phyloP scores from a whole-genome alignment of 805 yeast species.

The Yarrowia sp. region DNA sequence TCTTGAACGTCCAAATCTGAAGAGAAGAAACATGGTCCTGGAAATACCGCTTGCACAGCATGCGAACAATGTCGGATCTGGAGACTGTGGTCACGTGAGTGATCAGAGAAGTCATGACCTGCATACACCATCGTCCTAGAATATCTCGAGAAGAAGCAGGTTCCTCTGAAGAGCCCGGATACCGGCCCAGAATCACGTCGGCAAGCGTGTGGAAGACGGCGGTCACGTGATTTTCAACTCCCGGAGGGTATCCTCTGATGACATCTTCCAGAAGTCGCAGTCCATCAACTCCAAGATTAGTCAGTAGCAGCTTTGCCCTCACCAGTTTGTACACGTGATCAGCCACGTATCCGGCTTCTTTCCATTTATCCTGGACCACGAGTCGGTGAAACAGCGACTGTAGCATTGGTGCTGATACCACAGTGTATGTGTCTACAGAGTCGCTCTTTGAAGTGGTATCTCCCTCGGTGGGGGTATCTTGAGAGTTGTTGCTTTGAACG shows the following conservation, averaged over 20 bases:
- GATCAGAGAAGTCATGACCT: slow-evolving; percentile 25
- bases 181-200: slow-evolving; percentile 9
- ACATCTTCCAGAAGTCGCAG: slow-evolving; percentile 20
- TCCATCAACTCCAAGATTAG: slow-evolving; percentile 27
- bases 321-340: slow-evolving; percentile 33
- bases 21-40: slow-evolving; percentile 6
- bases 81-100: slow-evolving; percentile 12
- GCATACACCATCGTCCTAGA: slow-evolving; percentile 11
- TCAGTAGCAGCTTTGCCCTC: slow-evolving; percentile 19
- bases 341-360: slow-evolving; percentile 20
- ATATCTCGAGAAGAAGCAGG: slow-evolving; percentile 1
- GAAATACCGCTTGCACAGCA: slow-evolving; percentile 14
- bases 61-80: slow-evolving; percentile 9
- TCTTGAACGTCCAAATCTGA: slow-evolving; percentile 27
- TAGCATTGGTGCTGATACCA: slow-evolving; percentile 5
- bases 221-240: slow-evolving; percentile 19
- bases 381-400: slow-evolving; percentile 25
- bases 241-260: slow-evolving; percentile 31
- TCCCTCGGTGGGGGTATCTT: background rate
- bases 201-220: slow-evolving; percentile 13
- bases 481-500: background rate
- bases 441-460: background rate
- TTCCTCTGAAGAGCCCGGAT: slow-evolving; percentile 8
- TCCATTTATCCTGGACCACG: slow-evolving; percentile 26
- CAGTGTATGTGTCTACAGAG: background rate